Base-by-base conservation (phyloP, 2,329 filamentous ascomycete species). In the Leptographium lundbergii region DNA sequence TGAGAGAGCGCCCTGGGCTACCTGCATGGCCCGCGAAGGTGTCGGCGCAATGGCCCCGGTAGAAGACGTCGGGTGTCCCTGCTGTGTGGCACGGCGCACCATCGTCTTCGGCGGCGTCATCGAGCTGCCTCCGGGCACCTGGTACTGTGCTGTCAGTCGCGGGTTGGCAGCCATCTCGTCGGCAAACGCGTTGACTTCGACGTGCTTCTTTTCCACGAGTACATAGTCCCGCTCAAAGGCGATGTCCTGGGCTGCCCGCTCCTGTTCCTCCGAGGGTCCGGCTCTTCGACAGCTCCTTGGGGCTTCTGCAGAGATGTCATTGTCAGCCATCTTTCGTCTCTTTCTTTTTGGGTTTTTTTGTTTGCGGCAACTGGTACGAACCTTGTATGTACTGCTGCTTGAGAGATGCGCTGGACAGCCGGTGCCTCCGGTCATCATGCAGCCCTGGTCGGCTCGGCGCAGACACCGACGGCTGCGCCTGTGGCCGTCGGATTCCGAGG, bases 111-210 rank as follows among this genome's bases (percentile, higher is more conserved):
- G 76, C 50, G 81, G 77, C 34, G 74, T 69, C 27, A 71, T 68
- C 67, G 52, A 27, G 19, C 76, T 71, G 60, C 77, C 71, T 11
- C 51, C 57, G 1, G 19, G 22, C 4, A 53, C 24, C 34, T 63
- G 62, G 47, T 62, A 62, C 63, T 79, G 70, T 61, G 77, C 73
- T 64, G 81, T 79, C 25, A 85, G 73, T 56, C 84, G 84, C 54
- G 88, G 88, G 67, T 88, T 92, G 57, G 91, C 88, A 52, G 90
- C 91, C 68, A 99, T 77, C 72, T 97, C 92, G 71, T 99, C 94
- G 25, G 94, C 94, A 67, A 99, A 87, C 3, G 94, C 94, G 70
- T 99, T 97, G 56, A 99, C 92, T 71, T 97, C 92, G 13, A 99
- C 91, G 24, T 91, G 88, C 64, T 87, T 85, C 75, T 96, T 96